These are phyloP conservation scores for Epithele typhae DNA, from an alignment of 768 basidiomycete species.

Conservation along the genomic window DNA sequence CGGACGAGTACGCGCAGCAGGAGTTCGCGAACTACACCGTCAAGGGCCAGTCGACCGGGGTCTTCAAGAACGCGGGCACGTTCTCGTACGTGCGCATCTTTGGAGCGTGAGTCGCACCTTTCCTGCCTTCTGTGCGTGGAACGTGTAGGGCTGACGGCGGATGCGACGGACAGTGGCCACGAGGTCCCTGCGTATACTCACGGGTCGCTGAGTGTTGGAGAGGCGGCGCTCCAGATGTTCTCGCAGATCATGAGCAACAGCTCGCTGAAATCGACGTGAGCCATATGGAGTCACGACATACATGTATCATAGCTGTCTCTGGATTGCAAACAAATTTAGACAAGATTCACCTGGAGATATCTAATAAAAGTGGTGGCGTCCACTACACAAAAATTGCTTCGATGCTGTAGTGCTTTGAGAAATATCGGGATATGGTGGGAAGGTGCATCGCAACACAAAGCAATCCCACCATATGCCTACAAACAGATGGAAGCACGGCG, in stretches of 20 bases:
- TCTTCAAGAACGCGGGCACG: constrained; percentile 56
- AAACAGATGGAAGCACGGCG: no score
- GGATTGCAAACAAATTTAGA: no score
- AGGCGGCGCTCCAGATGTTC: constrained; percentile 29
- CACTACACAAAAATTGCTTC: no score
- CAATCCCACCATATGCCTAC: no score
- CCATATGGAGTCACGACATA: no score
- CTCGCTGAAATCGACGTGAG: constrained; percentile 20
- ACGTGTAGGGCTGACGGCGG: no score
- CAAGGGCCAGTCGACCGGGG: constrained; percentile 42
- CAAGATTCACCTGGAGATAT: no score
- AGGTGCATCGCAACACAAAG: no score
- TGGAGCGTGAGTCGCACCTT: constrained; percentile 22
- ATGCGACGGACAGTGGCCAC: constrained; percentile 19
- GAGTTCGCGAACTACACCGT: constrained; percentile 46
- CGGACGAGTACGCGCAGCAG: constrained; percentile 36
- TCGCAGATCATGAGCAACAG: constrained; percentile 27
- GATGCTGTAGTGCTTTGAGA: no score
- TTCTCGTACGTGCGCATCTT: constrained; percentile 52
- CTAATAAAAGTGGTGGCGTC: no score
- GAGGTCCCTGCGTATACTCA: constrained; percentile 27
- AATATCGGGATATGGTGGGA: no score
- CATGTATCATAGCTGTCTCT: no score
- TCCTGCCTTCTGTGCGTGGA: background rate
- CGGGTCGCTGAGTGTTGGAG: constrained; percentile 19